Conservation (phyloP, 257 asterid genomes). For the Perilla frutescens region DNA sequence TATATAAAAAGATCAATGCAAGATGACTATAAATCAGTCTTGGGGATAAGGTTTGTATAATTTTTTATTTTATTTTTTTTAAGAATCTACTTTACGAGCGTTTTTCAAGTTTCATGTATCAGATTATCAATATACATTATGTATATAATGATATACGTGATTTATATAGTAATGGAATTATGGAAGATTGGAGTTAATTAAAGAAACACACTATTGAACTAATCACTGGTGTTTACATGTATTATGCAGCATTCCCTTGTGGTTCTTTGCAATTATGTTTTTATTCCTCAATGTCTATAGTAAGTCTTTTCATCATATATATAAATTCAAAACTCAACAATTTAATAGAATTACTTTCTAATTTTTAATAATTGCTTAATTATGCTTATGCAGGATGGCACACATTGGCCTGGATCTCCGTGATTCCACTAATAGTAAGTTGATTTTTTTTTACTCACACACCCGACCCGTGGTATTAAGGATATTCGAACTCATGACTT, state of each 20-base stretch:
- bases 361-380: background rate
- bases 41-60: conserved; percentile 74
- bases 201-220: background rate
- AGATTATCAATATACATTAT: too few species aligned
- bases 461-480: too few species aligned
- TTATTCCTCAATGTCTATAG: conserved; percentile 60
- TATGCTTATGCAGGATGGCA: conserved; percentile 56
- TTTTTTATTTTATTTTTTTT: too few species aligned
- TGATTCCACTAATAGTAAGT: conserved; percentile 63
- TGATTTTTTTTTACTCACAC: background rate
- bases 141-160: background rate
- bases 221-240: conserved; percentile 12
- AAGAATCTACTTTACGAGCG: too few species aligned
- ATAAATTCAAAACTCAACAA: background rate
- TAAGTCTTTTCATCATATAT: conserved; percentile 38
- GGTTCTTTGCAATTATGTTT: conserved; percentile 55
- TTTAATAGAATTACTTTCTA: background rate
- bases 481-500: too few species aligned
- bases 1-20: conserved; percentile 75
- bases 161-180: too few species aligned
- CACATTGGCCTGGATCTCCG: conserved; percentile 56
- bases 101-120: too few species aligned
- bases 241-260: conserved; percentile 60
- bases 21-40: conserved; percentile 67
- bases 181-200: too few species aligned